A percentile compares a stretch with the other conserved stretches of the same genome.
Evolutionary conservation across 208 protist species (phyloP).

Genomic region (Acanthamoeba castellanii): DNA sequence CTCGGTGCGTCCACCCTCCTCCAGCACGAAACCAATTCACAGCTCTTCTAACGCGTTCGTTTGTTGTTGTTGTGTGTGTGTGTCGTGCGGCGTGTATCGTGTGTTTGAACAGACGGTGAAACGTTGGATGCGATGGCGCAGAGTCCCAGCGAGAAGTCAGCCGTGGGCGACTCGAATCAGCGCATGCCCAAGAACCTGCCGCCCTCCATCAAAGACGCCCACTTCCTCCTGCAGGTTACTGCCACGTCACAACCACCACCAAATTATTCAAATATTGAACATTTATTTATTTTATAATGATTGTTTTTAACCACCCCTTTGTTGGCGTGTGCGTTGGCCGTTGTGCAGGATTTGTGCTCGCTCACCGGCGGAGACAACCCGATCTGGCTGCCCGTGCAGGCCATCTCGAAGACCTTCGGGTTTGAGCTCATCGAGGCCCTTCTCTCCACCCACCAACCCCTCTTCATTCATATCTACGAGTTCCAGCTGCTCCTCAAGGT

Average conservation of each 20-base stretch:
- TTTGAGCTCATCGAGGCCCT: slow-evolving; percentile 75
- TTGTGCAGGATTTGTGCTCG: slow-evolving; percentile 72
- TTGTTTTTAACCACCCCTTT: not conserved
- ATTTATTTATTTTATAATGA: slow-evolving; percentile 3
- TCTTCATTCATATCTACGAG: slow-evolving; percentile 73
- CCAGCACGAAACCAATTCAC: not conserved
- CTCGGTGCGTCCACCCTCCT: not conserved
- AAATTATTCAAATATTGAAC: not conserved
- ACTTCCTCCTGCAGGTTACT: slow-evolving; percentile 74
- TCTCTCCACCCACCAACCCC: slow-evolving; percentile 20
- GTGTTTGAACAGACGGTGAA: not conserved
- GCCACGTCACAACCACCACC: not conserved
- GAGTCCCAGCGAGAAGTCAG: slow-evolving; percentile 44
- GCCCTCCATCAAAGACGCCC: slow-evolving; percentile 71
- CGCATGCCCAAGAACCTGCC: slow-evolving; percentile 67
- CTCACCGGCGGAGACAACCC: slow-evolving; percentile 69
- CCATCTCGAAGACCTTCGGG: slow-evolving; percentile 72
- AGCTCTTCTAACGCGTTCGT: no score
- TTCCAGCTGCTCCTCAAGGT: slow-evolving; percentile 65
- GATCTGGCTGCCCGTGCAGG: slow-evolving; percentile 72
- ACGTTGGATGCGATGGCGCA: slow-evolving; percentile 46
- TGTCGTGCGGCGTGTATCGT: not conserved
- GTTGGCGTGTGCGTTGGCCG: no score
- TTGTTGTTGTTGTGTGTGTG: not conserved
- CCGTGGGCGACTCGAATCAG: slow-evolving; percentile 45